A percentile compares a stretch with the other conserved stretches of the same genome.
Evolutionary conservation across 1,284 basidiomycete species (phyloP).

Genomic region (Ganoderma boninense): DNA sequence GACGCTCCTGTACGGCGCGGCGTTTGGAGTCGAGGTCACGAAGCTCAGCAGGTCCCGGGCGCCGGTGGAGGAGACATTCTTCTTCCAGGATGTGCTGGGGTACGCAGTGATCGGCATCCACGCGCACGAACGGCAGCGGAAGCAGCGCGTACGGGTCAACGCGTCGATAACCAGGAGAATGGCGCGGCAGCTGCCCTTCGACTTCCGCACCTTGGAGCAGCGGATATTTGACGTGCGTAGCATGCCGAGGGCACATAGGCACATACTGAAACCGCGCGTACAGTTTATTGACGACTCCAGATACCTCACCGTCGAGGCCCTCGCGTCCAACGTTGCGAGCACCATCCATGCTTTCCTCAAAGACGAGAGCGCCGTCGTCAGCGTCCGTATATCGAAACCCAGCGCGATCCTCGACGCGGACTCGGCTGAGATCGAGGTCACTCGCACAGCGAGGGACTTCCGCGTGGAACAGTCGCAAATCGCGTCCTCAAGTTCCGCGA

Average conservation of each 20-base stretch:
- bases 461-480: slow-evolving; percentile 1
- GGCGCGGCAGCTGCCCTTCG: slow-evolving; percentile 38
- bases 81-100: slow-evolving; percentile 61
- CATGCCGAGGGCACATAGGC: background rate
- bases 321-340: slow-evolving; percentile 69
- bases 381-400: slow-evolving; percentile 78
- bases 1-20: slow-evolving; percentile 61
- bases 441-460: slow-evolving; percentile 52
- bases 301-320: slow-evolving; percentile 80
- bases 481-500: slow-evolving; percentile 3
- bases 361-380: slow-evolving; percentile 46
- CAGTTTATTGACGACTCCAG: slow-evolving; percentile 55
- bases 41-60: slow-evolving; percentile 31
- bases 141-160: slow-evolving; percentile 75
- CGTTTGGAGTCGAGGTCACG: slow-evolving; percentile 52
- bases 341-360: slow-evolving; percentile 44
- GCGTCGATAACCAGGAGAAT: slow-evolving; percentile 44
- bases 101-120: slow-evolving; percentile 79
- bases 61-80: slow-evolving; percentile 41
- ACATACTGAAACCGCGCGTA: slow-evolving; percentile 1
- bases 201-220: slow-evolving; percentile 50
- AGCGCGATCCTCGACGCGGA: slow-evolving; percentile 78
- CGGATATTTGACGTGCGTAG: slow-evolving; percentile 50
- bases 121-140: slow-evolving; percentile 72
- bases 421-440: slow-evolving; percentile 68